Conservation (phyloP, 805 yeast species). For the Pichia ethanolica region DNA sequence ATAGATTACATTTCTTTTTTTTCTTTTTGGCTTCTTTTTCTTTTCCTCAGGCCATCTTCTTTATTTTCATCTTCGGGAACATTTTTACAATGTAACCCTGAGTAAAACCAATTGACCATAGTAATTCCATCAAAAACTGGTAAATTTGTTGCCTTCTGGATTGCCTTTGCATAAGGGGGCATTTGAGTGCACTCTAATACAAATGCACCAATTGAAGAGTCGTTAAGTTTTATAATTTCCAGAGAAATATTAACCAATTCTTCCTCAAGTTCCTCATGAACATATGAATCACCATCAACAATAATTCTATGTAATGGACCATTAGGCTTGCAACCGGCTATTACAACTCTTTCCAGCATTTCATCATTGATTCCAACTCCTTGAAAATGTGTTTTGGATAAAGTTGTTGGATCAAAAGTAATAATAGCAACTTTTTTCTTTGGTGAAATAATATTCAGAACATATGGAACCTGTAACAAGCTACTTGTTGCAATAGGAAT, state of each 20-base stretch:
- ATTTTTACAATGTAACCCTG: conserved; percentile 20
- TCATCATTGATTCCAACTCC: conserved; percentile 25
- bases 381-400: conserved; percentile 24
- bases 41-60: conserved; percentile 18
- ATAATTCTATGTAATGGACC: conserved; percentile 24
- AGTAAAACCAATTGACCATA: conserved; percentile 28
- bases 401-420: conserved; percentile 24
- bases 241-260: conserved; percentile 22
- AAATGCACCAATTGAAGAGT: conserved; percentile 22
- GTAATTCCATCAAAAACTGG: conserved; percentile 29
- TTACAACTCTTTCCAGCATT: conserved; percentile 12
- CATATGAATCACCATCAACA: conserved; percentile 20
- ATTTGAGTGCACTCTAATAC: conserved; percentile 31
- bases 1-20: not conserved
- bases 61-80: conserved; percentile 17
- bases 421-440: conserved; percentile 23
- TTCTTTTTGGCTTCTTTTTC: conserved; percentile 24
- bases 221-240: conserved; percentile 12
- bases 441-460: conserved; percentile 15
- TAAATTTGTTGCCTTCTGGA: conserved; percentile 20
- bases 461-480: conserved; percentile 26
- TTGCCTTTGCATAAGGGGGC: conserved; percentile 28
- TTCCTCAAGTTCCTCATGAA: conserved; percentile 19
- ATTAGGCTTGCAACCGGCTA: conserved; percentile 17
- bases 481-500: conserved; percentile 30